phyloP scores from a whole-genome alignment of 164 flowering plant genomes.

The Sedum album region DNA sequence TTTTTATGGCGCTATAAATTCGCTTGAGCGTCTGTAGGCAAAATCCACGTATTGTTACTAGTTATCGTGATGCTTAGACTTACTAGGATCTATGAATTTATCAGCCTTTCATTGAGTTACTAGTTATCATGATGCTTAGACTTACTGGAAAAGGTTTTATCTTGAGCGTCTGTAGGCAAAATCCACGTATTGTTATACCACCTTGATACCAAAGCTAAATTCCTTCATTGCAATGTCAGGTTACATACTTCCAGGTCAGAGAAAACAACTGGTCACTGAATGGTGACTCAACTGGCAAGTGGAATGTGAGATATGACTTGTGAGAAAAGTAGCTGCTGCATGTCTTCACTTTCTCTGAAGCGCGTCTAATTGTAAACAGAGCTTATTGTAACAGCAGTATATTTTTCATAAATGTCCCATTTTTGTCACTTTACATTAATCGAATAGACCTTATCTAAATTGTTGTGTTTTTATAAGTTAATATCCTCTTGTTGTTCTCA shows the following conservation, averaged over 20 bases:
- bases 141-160: too few relatives aligned
- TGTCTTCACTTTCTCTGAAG: not conserved
- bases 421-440: not conserved
- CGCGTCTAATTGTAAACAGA: not conserved
- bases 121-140: too few relatives aligned
- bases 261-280: conserved; percentile 94
- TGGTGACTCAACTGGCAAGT: conserved; percentile 62
- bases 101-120: too few relatives aligned
- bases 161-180: not conserved
- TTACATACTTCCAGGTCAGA: conserved; percentile 75
- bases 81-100: too few relatives aligned
- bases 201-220: not conserved
- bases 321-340: conserved; percentile 19
- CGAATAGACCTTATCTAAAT: not conserved
- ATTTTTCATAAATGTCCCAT: not conserved
- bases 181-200: not conserved
- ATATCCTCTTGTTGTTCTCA: not conserved
- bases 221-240: conserved; percentile 33
- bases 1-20: not conserved
- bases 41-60: not conserved
- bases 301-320: conserved; percentile 78
- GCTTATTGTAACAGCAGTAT: not conserved
- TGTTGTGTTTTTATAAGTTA: not conserved
- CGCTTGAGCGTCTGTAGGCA: not conserved
- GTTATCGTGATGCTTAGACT: not conserved